Evolutionary conservation across 768 basidiomycete genomes (phyloP), one percentile per base, ranked within the genome.

Genomic region (Pleurotus citrinopileatus): DNA sequence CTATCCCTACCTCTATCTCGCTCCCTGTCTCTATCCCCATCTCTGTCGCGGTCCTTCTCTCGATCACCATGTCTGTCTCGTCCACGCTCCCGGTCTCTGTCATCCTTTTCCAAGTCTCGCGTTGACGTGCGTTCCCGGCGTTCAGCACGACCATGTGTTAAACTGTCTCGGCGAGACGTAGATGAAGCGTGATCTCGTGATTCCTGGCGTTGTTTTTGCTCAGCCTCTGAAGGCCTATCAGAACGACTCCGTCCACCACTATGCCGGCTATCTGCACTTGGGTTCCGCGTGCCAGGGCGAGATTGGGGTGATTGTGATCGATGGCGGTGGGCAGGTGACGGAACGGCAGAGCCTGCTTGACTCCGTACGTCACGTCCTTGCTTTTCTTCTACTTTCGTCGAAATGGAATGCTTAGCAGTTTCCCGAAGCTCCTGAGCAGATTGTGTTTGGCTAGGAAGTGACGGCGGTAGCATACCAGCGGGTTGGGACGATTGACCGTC

Each of bases 371-470:
- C 77, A 13, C 59, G 60, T 10, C 36, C 51, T 26, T 62, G 61
- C 32, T 70, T 74, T 44, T 77, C 76, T 26, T 80, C 80, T 19
- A 61, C 57, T 56, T 73, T 73, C 12, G 76, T 75, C 3, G 73
- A 26, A 38, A 84, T 79, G 13, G 81, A 77, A 62, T 87, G 85
- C 61, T 86, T 87, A 4, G 89, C 90, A 2, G 87, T 90, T 64
- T 89, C 88, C 46, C 91, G 79, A 13, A 91, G 75, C 61, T 90
- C 90, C 60, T 91, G 87, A 1, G 89, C 89, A 8, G 86, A 87
- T 4, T 74, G 69, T 0, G 89, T 91, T 61, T 91, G 88, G 61
- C 90, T 92, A 2, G 91, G 91, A 44, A 76, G 82, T 22, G 73
- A 76, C 15, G 91, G 91, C 3, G 91, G 91, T 10, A 87, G 88